These are phyloP conservation scores for Penicillium dipodomyicola DNA, from an alignment of 495 filamentous ascomycete genomes.

Conservation along the genomic window DNA sequence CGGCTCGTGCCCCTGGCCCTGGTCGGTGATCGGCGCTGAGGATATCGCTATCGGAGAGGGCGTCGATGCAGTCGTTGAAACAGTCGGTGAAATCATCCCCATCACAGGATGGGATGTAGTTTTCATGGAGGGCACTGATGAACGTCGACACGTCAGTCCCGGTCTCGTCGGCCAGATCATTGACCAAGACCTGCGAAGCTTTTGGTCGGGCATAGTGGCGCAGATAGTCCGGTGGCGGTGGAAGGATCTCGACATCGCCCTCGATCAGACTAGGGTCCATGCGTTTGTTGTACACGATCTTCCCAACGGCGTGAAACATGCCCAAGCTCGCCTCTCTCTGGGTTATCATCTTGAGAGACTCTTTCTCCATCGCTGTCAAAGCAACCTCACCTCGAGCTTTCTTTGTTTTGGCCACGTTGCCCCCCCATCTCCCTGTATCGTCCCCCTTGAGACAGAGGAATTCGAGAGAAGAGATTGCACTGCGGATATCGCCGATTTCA, in stretches of 20 bases:
- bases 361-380: constrained; percentile 67
- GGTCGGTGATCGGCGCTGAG: constrained; percentile 51
- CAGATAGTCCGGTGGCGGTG: constrained; percentile 62
- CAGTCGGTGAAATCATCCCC: constrained; percentile 55
- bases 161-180: constrained; percentile 79
- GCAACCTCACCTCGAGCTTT: constrained; percentile 50
- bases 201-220: constrained; percentile 60
- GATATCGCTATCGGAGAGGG: constrained; percentile 82
- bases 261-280: constrained; percentile 35
- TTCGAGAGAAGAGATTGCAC: constrained; percentile 83
- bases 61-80: constrained; percentile 76
- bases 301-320: constrained; percentile 95
- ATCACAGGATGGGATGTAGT: constrained; percentile 82
- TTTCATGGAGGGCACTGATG: constrained; percentile 90
- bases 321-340: constrained; percentile 84
- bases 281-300: constrained; percentile 92
- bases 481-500: constrained; percentile 87
- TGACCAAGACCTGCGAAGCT: constrained; percentile 65
- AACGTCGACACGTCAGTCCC: constrained; percentile 89
- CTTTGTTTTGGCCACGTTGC: constrained; percentile 60
- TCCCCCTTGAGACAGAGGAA: constrained; percentile 82
- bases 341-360: constrained; percentile 69
- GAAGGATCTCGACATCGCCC: constrained; percentile 25
- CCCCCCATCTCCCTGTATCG: constrained; percentile 61
- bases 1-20: constrained; percentile 27